Evolutionary conservation across 2,329 filamentous ascomycete species (phyloP).

Genomic region (Massarina eburnea): DNA sequence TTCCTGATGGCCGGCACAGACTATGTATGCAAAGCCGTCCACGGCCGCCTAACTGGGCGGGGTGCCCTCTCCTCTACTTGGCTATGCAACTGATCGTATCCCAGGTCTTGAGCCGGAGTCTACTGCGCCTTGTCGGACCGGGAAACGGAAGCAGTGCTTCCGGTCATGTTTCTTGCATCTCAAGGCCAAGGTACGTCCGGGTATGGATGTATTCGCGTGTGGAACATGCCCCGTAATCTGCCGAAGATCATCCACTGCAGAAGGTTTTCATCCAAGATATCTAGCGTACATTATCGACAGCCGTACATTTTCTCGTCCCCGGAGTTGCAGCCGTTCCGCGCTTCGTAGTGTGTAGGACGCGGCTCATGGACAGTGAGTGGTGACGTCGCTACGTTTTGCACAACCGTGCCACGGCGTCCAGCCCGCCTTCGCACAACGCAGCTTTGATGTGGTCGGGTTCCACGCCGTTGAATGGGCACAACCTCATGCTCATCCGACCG

Average conservation of each 20-base stretch:
- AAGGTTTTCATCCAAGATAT: neutral
- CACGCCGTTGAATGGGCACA: neutral
- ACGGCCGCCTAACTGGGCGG: neutral
- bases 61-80: neutral
- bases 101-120: neutral
- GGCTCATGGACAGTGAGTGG: conserved; percentile 6
- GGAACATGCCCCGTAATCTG: too few species aligned
- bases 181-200: too few species aligned
- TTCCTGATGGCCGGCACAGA: neutral
- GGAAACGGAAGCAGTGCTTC: conserved; percentile 5
- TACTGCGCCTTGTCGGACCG: neutral
- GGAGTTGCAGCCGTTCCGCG: conserved; percentile 24
- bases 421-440: conserved; percentile 3
- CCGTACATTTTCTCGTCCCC: conserved; percentile 6
- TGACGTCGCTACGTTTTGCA: conserved; percentile 9
- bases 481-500: conserved; percentile 8
- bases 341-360: conserved; percentile 1
- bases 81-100: neutral
- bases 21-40: neutral
- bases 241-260: neutral
- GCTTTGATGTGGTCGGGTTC: neutral
- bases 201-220: too few species aligned
- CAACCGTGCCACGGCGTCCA: neutral
- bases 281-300: too few species aligned
- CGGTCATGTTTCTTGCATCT: conserved; percentile 2